These are phyloP conservation scores for Citrus medica DNA, from an alignment of 345 rosid species.

Conservation along the genomic window DNA sequence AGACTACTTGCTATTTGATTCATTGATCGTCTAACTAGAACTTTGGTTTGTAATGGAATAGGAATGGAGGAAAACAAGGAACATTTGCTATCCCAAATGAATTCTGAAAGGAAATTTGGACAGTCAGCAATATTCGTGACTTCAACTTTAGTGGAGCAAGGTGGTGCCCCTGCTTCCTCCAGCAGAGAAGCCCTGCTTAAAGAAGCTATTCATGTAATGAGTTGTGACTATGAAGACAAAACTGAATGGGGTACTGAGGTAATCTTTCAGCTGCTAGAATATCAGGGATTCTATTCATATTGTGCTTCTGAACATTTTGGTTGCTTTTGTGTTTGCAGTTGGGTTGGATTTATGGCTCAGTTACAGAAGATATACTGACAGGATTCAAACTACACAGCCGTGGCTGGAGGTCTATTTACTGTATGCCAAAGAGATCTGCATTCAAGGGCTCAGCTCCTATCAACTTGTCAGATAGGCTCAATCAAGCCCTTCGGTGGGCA, in stretches of 20 bases:
- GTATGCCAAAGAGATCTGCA: slow-evolving; percentile 89
- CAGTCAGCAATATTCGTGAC: slow-evolving; percentile 85
- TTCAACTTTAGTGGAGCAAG: slow-evolving; percentile 86
- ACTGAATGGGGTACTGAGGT: slow-evolving; percentile 98
- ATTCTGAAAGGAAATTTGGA: slow-evolving; percentile 86
- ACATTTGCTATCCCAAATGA: slow-evolving; percentile 79
- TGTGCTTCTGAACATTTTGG: slow-evolving; percentile 2
- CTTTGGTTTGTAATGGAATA: slow-evolving; percentile 7
- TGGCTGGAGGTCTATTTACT: slow-evolving; percentile 95
- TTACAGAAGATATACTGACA: slow-evolving; percentile 92
- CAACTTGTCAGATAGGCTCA: slow-evolving; percentile 89
- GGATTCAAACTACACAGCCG: slow-evolving; percentile 98
- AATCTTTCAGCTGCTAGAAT: slow-evolving; percentile 12
- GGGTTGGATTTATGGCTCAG: slow-evolving; percentile 97
- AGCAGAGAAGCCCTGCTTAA: slow-evolving; percentile 86
- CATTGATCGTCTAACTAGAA: not conserved
- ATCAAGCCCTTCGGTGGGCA: slow-evolving; percentile 97
- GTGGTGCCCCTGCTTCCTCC: slow-evolving; percentile 96
- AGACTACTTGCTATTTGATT: not conserved
- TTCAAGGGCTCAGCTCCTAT: slow-evolving; percentile 98
- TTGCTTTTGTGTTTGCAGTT: slow-evolving; percentile 48
- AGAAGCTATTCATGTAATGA: slow-evolving; percentile 97
- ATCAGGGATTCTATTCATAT: not conserved
- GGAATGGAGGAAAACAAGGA: slow-evolving; percentile 70
- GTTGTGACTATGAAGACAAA: slow-evolving; percentile 96